These are phyloP conservation scores for Ogataea degrootiae DNA, from an alignment of 805 yeast genomes.

Conservation along the genomic window DNA sequence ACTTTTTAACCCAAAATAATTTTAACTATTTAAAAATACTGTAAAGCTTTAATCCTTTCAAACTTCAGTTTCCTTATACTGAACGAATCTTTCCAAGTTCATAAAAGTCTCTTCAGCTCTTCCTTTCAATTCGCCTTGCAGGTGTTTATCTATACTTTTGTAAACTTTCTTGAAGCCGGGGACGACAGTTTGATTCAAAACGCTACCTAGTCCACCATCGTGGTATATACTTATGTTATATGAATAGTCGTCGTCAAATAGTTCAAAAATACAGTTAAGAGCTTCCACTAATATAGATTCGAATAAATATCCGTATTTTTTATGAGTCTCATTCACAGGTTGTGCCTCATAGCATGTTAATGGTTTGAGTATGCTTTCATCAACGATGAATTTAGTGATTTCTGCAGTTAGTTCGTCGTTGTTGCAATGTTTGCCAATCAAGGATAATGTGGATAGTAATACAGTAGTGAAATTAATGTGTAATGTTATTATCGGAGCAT, in stretches of 20 bases:
- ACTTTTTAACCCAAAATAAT: constrained; percentile 1
- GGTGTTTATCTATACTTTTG: constrained; percentile 65
- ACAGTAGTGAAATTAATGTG: constrained; percentile 17
- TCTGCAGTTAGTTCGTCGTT: constrained; percentile 12
- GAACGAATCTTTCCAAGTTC: constrained; percentile 71
- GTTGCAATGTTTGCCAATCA: constrained; percentile 21
- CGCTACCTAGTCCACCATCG: constrained; percentile 38
- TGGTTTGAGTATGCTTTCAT: constrained; percentile 18
- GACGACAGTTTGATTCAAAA: constrained; percentile 35
- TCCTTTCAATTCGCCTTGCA: constrained; percentile 49
- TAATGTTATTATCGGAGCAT: neutral
- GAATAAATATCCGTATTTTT: constrained; percentile 18
- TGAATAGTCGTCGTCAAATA: constrained; percentile 70
- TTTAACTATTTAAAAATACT: neutral
- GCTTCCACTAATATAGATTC: constrained; percentile 45
- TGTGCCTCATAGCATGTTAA: constrained; percentile 11
- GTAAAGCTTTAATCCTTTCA: neutral
- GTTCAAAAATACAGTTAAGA: constrained; percentile 64
- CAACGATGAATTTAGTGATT: constrained; percentile 24
- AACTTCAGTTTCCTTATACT: constrained; percentile 57
- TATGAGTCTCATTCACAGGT: constrained; percentile 20
- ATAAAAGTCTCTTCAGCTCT: constrained; percentile 61
- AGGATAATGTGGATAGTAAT: constrained; percentile 22
- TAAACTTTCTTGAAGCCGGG: constrained; percentile 48
- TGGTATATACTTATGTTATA: constrained; percentile 72